phyloP scores from a whole-genome alignment of 495 filamentous ascomycete species.

The Talaromyces stipitatus region DNA sequence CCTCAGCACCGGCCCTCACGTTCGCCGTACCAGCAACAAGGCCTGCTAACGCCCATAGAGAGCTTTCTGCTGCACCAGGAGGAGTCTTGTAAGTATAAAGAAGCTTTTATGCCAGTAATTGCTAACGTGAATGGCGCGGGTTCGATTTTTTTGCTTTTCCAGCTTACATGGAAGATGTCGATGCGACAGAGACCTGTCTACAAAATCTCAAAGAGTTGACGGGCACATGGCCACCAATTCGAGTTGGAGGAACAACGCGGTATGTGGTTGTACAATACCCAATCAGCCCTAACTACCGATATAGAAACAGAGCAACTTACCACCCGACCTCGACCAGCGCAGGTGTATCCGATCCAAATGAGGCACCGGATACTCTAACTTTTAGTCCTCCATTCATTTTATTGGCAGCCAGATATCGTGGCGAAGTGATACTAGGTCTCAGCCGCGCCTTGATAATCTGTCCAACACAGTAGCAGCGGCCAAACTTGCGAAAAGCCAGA shows the following conservation, averaged over 20 bases:
- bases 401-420: conserved; percentile 42
- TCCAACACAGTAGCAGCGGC: conserved; percentile 50
- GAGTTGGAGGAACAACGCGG: conserved; percentile 55
- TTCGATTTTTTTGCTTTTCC: conserved; percentile 57
- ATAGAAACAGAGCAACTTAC: too few species aligned
- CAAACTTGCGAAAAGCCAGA: conserved; percentile 31
- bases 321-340: too few species aligned
- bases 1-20: not conserved
- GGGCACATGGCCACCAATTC: conserved; percentile 48
- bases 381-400: conserved; percentile 50
- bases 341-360: conserved; percentile 43
- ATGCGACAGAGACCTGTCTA: conserved; percentile 45
- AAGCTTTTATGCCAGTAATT: not conserved
- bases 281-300: too few species aligned
- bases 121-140: conserved; percentile 12
- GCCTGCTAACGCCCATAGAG: conserved; percentile 8
- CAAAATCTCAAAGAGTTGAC: conserved; percentile 46
- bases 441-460: conserved; percentile 50
- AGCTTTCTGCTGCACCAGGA: conserved; percentile 31
- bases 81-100: conserved; percentile 41
- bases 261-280: conserved; percentile 45
- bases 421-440: conserved; percentile 47
- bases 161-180: conserved; percentile 48
- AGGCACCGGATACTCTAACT: conserved; percentile 46
- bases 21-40: not conserved